Conservation (phyloP, 352 stramenopile genomes). For the Pythium myriotylum region DNA sequence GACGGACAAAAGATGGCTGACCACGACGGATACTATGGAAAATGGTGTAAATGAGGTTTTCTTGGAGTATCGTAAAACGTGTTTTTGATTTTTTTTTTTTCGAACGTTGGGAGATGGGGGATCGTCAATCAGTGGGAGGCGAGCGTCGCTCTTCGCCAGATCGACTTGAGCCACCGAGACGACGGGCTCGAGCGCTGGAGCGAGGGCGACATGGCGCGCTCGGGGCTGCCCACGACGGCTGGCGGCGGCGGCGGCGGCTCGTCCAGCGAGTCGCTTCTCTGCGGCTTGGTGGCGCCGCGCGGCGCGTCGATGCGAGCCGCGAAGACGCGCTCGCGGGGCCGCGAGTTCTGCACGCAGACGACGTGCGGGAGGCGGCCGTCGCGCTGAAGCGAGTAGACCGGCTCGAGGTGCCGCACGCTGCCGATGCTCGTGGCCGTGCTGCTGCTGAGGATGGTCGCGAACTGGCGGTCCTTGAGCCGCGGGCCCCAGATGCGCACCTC, state of each 20-base stretch:
- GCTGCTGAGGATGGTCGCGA: constrained; percentile 9
- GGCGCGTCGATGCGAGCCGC: constrained; percentile 7
- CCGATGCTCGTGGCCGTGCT: constrained; percentile 8
- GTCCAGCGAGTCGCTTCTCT: neutral
- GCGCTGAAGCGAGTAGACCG: constrained; percentile 21
- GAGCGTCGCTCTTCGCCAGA: neutral
- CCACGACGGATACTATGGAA: neutral
- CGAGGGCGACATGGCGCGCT: neutral
- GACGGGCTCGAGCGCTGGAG: neutral
- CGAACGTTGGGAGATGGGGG: neutral
- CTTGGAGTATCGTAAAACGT: too few species aligned
- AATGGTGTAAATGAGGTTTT: neutral
- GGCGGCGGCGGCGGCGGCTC: neutral
- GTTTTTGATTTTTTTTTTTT: too few species aligned
- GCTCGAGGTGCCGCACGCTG: constrained; percentile 2
- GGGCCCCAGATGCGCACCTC: constrained; percentile 34
- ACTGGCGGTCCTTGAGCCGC: constrained; percentile 19
- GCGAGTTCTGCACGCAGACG: constrained; percentile 17
- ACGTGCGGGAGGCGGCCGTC: constrained; percentile 23
- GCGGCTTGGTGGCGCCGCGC: neutral
- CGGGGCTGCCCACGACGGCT: neutral
- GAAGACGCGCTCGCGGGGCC: constrained; percentile 13
- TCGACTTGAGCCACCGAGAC: neutral
- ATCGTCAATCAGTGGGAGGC: neutral
- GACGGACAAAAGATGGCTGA: too few species aligned